Percentiles rank a stretch among this genome's conserved stretches.
phyloP scores from a whole-genome alignment of 2,329 filamentous ascomycete species.

The Cordyceps fumosorosea region DNA sequence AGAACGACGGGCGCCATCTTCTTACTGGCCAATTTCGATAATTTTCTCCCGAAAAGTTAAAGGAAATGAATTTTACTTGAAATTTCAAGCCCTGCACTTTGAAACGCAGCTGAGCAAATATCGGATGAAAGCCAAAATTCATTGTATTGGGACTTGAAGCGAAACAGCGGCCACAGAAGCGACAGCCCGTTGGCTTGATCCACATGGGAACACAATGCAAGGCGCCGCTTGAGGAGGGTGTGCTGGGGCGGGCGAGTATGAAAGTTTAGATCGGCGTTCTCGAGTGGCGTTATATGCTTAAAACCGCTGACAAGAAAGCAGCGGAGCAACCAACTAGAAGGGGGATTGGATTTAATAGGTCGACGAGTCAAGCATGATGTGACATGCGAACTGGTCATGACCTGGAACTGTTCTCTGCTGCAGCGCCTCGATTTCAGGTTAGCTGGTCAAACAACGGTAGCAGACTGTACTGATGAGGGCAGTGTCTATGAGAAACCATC shows the following conservation, averaged over 20 bases:
- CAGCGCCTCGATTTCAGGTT: background rate
- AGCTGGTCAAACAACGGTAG: background rate
- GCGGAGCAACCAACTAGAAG: background rate
- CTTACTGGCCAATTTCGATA: background rate
- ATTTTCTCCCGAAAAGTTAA: background rate
- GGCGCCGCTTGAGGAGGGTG: background rate
- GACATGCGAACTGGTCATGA: background rate
- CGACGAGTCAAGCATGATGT: background rate
- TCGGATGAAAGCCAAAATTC: too few species aligned
- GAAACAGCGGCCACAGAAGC: background rate
- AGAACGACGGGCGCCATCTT: too few species aligned
- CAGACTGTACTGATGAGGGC: background rate
- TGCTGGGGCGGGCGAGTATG: background rate
- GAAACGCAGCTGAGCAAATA: too few species aligned
- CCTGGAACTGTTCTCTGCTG: background rate
- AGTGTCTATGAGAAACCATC: background rate
- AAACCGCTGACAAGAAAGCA: background rate
- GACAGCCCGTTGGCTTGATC: background rate
- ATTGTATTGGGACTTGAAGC: too few species aligned
- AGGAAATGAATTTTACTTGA: too few species aligned
- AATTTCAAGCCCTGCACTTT: too few species aligned
- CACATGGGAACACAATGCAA: background rate
- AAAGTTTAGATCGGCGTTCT: background rate
- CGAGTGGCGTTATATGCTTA: conserved; percentile 2
- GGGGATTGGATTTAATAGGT: background rate